phyloP scores from a whole-genome alignment of 768 basidiomycete genomes.

The Wakefieldia striispora region DNA sequence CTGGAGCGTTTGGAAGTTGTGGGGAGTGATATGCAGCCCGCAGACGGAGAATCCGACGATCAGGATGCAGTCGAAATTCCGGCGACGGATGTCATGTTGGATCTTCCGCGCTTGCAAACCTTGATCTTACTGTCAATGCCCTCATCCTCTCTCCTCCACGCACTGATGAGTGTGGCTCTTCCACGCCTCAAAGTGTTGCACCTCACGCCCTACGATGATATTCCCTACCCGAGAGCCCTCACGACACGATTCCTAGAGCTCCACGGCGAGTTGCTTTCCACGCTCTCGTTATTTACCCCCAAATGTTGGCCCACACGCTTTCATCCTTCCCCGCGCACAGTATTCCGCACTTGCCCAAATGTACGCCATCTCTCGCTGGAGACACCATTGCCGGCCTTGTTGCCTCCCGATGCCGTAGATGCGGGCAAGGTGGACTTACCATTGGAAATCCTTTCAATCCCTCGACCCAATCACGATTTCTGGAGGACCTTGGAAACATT shows the following conservation, averaged over 20 bases:
- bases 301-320: slow-evolving; percentile 65
- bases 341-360: slow-evolving; percentile 50
- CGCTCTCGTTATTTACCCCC: slow-evolving; percentile 65
- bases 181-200: slow-evolving; percentile 63
- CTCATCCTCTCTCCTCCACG: slow-evolving; percentile 58
- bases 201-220: slow-evolving; percentile 72
- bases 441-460: slow-evolving; percentile 69
- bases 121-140: slow-evolving; percentile 67
- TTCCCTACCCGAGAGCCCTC: slow-evolving; percentile 56
- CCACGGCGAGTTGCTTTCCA: slow-evolving; percentile 58
- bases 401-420: slow-evolving; percentile 25
- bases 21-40: slow-evolving; percentile 55
- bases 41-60: slow-evolving; percentile 41
- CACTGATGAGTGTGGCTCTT: slow-evolving; percentile 57
- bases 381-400: slow-evolving; percentile 56
- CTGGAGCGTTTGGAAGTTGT: slow-evolving; percentile 65
- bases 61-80: slow-evolving; percentile 21
- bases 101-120: slow-evolving; percentile 56
- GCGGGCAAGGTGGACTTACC: slow-evolving; percentile 33
- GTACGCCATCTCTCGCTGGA: slow-evolving; percentile 74
- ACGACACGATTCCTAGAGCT: slow-evolving; percentile 54
- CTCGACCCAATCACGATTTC: slow-evolving; percentile 64
- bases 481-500: slow-evolving; percentile 54
- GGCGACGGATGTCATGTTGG: slow-evolving; percentile 38
- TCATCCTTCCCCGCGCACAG: slow-evolving; percentile 49